These are phyloP conservation scores for Populus pruinosa DNA, from an alignment of 345 rosid genomes.

Conservation along the genomic window DNA sequence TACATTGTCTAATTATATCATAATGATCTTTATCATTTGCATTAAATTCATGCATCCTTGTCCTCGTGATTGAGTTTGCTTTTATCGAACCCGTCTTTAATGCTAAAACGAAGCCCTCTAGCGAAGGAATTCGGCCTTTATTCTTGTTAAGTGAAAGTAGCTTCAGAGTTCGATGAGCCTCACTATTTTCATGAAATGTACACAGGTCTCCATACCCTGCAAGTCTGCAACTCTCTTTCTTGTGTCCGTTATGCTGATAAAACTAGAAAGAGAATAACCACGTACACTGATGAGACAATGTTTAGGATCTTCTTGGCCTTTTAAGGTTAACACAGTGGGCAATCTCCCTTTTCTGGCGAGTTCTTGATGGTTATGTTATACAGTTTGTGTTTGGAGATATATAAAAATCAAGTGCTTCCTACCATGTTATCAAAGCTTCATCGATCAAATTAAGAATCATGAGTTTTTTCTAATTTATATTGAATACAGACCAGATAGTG, in stretches of 20 bases:
- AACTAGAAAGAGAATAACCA: constrained; percentile 2
- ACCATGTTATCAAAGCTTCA: neutral
- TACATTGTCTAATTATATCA: neutral
- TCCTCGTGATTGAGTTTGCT: neutral
- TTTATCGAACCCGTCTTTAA: neutral
- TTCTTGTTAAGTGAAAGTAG: neutral
- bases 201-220: neutral
- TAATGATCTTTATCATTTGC: neutral
- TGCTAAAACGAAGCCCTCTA: neutral
- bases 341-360: constrained; percentile 3
- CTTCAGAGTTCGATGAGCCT: neutral
- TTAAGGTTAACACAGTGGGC: constrained; percentile 12
- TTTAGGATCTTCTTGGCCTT: constrained; percentile 1
- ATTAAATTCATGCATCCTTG: neutral
- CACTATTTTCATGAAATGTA: constrained; percentile 3
- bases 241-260: neutral
- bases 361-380: neutral
- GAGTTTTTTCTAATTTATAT: neutral
- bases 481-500: neutral
- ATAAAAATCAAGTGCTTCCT: neutral
- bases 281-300: neutral
- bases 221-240: neutral
- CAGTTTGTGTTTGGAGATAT: neutral
- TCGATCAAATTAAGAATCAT: neutral
- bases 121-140: neutral